phyloP scores from a whole-genome alignment of 1,284 basidiomycete species.

The Puccinia horiana region DNA sequence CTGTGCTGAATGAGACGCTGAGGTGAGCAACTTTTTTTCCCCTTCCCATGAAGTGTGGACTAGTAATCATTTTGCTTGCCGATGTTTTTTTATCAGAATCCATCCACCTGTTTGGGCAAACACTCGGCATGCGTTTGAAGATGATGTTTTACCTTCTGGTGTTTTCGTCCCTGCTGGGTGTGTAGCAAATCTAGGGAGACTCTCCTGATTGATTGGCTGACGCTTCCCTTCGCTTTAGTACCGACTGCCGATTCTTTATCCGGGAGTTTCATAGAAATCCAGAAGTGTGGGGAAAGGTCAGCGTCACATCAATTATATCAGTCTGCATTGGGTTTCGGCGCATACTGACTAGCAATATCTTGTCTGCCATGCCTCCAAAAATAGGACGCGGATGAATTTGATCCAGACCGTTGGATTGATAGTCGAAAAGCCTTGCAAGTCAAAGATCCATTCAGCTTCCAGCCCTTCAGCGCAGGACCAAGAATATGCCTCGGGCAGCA shows the following conservation, averaged over 20 bases:
- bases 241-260: conserved; percentile 63
- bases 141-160: conserved; percentile 54
- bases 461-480: conserved; percentile 51
- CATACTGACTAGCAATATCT: conserved; percentile 55
- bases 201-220: neutral
- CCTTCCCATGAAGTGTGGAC: neutral
- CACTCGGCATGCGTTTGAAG: conserved; percentile 63
- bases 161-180: conserved; percentile 52
- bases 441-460: conserved; percentile 50
- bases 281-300: conserved; percentile 59
- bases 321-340: neutral
- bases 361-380: conserved; percentile 63
- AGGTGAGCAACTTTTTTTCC: conserved; percentile 29
- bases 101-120: conserved; percentile 73
- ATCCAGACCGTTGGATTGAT: conserved; percentile 65
- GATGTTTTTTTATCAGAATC: conserved; percentile 59
- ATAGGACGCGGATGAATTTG: conserved; percentile 68
- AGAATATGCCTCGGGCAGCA: conserved; percentile 68
- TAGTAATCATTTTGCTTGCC: neutral
- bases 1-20: conserved; percentile 72
- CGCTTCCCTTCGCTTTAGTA: conserved; percentile 64
- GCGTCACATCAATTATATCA: neutral
- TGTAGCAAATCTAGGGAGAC: neutral
- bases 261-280: conserved; percentile 53
- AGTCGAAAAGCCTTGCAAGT: conserved; percentile 20